Evolutionary conservation across 2,329 filamentous ascomycete genomes (phyloP).

Genomic region (Chaetomium strumarium): DNA sequence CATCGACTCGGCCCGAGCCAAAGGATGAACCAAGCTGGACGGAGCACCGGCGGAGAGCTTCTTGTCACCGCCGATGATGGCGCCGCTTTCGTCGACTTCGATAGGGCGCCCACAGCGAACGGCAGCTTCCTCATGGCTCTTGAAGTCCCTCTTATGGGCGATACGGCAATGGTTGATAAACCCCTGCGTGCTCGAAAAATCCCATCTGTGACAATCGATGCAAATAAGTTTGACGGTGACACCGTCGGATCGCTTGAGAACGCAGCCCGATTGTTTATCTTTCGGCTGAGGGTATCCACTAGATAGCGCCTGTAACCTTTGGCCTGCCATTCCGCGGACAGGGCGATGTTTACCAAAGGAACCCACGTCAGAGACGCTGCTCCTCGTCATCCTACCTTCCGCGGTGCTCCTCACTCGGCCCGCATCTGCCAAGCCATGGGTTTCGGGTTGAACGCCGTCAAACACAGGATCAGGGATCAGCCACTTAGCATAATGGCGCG

Average conservation of each 20-base stretch:
- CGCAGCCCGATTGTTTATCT: slow-evolving; percentile 75
- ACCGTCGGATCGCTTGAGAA: slow-evolving; percentile 80
- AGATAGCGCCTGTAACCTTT: slow-evolving; percentile 64
- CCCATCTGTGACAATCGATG: slow-evolving; percentile 77
- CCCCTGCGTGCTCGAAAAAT: slow-evolving; percentile 96
- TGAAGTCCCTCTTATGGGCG: slow-evolving; percentile 86
- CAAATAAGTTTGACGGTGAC: slow-evolving; percentile 87
- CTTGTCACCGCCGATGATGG: slow-evolving; percentile 40
- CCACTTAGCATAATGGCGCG: slow-evolving; percentile 93
- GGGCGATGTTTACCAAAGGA: slow-evolving; percentile 45
- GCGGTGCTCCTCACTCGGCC: slow-evolving; percentile 41
- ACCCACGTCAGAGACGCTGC: slow-evolving; percentile 56
- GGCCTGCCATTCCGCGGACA: slow-evolving; percentile 45
- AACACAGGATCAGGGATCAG: slow-evolving; percentile 83
- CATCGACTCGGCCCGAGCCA: slow-evolving; percentile 52
- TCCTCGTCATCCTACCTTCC: slow-evolving; percentile 75
- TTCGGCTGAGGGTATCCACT: slow-evolving; percentile 68
- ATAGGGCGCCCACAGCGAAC: slow-evolving; percentile 79
- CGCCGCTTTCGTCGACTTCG: slow-evolving; percentile 57
- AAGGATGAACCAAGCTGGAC: slow-evolving; percentile 54
- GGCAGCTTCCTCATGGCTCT: slow-evolving; percentile 92
- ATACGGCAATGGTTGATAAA: slow-evolving; percentile 99
- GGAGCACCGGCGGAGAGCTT: slow-evolving; percentile 19
- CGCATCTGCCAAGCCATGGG: slow-evolving; percentile 37
- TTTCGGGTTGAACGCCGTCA: slow-evolving; percentile 57